Base-by-base conservation (phyloP, 352 stramenopile genomes). In the Pythium pyrilobum region DNA sequence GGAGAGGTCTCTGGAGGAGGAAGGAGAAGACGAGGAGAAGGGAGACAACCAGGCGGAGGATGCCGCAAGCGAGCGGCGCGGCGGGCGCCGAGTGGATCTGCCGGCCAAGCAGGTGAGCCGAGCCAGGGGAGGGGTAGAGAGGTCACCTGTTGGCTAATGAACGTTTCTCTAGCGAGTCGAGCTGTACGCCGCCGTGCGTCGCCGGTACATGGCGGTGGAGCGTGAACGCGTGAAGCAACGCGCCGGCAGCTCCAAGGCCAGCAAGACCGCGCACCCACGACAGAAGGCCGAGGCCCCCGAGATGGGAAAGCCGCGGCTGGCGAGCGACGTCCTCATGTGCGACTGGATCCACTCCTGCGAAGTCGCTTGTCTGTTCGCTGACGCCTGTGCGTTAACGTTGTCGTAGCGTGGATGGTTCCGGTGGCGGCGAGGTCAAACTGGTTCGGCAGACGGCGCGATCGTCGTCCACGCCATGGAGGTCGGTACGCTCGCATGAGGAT, bases 191-290 rank as follows among this genome's bases (percentile, higher is more conserved):
- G 67, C 63, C 12, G 78, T 86, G 20, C 67, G 75, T 8, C 74
- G 72, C 4, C 63, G 70, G 21, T 89, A 80, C 60, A 89, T 89
- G 78, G 67, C 76, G 18, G 62, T 66, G 31, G 76, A 83, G 55
- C 67, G 78, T 11, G 58, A 66, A 15, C 46, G 62, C 4, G 52
- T 67, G 0, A 33, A 62, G 25, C 46, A 64, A 38, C 32, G 42
- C 21, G 20, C 28, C 50, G 52, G 13, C 54, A 51, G 32, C 37
- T 67, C 20, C 5, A 4, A 34, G 24, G n/a, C 25, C 18, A 51
- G 20, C 13, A 23, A 47, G 34, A 18, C 16, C 1, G 12, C 21
- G n/a, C 16, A 1, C 4, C 11, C 3, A n/a, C 25, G 3, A 25
- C 27, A 27, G 29, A 3, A n/a, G n/a, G n/a, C n/a, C n/a, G n/a